Evolutionary conservation across 331 rosid genomes (phyloP).

Genomic region (Malus hybrid): DNA sequence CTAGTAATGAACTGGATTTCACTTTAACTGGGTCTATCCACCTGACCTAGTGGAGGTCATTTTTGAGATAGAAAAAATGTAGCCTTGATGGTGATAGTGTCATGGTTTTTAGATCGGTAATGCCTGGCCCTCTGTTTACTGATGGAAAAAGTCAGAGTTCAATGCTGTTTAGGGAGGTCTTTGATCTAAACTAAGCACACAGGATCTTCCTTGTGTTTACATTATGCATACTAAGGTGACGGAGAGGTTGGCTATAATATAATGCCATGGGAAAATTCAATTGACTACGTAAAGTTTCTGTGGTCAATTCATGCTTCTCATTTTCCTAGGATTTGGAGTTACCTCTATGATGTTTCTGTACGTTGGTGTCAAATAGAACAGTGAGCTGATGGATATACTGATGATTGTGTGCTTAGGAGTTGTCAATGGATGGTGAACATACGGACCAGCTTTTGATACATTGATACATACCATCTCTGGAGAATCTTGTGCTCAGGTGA

Average conservation of each 20-base stretch:
- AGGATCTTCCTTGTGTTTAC: slow-evolving; percentile 12
- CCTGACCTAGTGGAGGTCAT: slow-evolving; percentile 25
- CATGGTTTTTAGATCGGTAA: slow-evolving; percentile 22
- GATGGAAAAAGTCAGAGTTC: slow-evolving; percentile 25
- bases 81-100: slow-evolving; percentile 23
- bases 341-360: not conserved
- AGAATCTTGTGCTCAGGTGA: slow-evolving; percentile 19
- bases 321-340: slow-evolving; percentile 2
- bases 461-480: slow-evolving; percentile 26
- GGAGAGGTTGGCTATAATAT: slow-evolving; percentile 23
- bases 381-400: slow-evolving; percentile 18
- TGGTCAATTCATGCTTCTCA: slow-evolving; percentile 4
- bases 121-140: slow-evolving; percentile 9
- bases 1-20: slow-evolving; percentile 24
- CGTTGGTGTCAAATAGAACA: slow-evolving; percentile 21
- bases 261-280: not conserved
- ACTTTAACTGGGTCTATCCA: slow-evolving; percentile 29
- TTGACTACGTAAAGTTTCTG: not conserved
- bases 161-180: slow-evolving; percentile 24
- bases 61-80: slow-evolving; percentile 19
- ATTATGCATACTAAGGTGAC: slow-evolving; percentile 18
- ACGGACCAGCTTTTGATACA: slow-evolving; percentile 24
- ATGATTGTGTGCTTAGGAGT: slow-evolving; percentile 20
- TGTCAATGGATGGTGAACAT: slow-evolving; percentile 16
- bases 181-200: not conserved